These are phyloP conservation scores for Colletotrichum magnum DNA, from an alignment of 2,329 filamentous ascomycete genomes.

Conservation along the genomic window DNA sequence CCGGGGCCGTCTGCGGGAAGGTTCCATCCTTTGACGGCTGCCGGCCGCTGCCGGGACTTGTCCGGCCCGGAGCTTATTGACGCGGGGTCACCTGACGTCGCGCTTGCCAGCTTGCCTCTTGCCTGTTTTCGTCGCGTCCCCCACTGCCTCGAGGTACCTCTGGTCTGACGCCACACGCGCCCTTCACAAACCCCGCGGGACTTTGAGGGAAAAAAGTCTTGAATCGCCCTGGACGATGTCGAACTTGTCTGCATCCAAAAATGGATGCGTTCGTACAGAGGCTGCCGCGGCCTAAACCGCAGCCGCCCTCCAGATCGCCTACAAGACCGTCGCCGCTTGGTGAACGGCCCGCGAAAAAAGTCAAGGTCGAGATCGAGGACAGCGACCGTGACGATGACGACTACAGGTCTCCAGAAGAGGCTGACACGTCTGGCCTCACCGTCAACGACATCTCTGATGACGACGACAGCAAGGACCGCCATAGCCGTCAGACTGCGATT, in stretches of 20 bases:
- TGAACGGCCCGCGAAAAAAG: slow-evolving; percentile 53
- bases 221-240: slow-evolving; percentile 20
- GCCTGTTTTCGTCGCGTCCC: slow-evolving; percentile 35
- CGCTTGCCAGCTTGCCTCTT: slow-evolving; percentile 42
- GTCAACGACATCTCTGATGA: slow-evolving; percentile 42
- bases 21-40: neutral
- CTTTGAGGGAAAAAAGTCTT: too few species aligned
- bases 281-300: slow-evolving; percentile 40
- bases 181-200: neutral
- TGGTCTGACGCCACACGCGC: slow-evolving; percentile 31
- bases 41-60: neutral
- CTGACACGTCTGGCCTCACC: slow-evolving; percentile 48
- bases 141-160: neutral
- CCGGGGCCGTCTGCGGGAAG: slow-evolving; percentile 1
- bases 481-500: slow-evolving; percentile 70
- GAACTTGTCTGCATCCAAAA: slow-evolving; percentile 14
- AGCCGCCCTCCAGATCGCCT: slow-evolving; percentile 29
- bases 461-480: slow-evolving; percentile 46
- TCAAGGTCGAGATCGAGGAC: slow-evolving; percentile 46
- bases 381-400: slow-evolving; percentile 41
- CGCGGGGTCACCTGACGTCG: slow-evolving; percentile 57
- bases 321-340: slow-evolving; percentile 33
- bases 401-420: slow-evolving; percentile 42
- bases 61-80: slow-evolving; percentile 21
- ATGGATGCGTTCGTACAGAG: slow-evolving; percentile 58